Percentiles rank a stretch among this genome's conserved stretches.
These are phyloP conservation scores for Kwoniella dejecticola DNA, from an alignment of 768 basidiomycete species.

Conservation along the genomic window DNA sequence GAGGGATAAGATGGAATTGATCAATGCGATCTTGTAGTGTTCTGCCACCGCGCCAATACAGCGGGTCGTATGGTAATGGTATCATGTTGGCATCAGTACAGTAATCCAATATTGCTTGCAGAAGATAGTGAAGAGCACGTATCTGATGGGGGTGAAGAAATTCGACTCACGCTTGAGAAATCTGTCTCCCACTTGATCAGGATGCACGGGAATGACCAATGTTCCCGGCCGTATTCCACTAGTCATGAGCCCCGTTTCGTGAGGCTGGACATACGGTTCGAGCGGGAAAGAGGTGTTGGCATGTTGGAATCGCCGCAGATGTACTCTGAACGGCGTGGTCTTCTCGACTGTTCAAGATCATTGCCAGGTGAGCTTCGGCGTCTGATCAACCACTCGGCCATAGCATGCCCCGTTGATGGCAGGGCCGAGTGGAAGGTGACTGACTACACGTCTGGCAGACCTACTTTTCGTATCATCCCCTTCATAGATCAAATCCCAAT, in stretches of 20 bases:
- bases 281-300: constrained; percentile 39
- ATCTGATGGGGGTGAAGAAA: background rate
- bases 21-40: constrained; percentile 58
- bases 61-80: no score
- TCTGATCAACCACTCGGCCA: background rate
- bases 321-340: constrained; percentile 26
- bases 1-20: constrained; percentile 36
- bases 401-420: background rate
- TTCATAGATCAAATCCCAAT: constrained; percentile 39
- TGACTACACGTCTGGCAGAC: no score
- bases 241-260: constrained; percentile 29
- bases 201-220: constrained; percentile 43
- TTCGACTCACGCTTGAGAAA: constrained; percentile 29
- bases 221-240: constrained; percentile 36
- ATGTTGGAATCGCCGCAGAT: constrained; percentile 24
- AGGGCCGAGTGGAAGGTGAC: no score
- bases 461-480: constrained; percentile 15
- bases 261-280: constrained; percentile 41
- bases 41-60: no score
- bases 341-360: background rate
- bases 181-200: constrained; percentile 33
- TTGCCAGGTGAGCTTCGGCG: background rate
- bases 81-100: background rate
- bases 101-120: no score
- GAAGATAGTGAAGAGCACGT: background rate